phyloP scores from a whole-genome alignment of 1,284 basidiomycete genomes.

The Phellinidium pouzarii region DNA sequence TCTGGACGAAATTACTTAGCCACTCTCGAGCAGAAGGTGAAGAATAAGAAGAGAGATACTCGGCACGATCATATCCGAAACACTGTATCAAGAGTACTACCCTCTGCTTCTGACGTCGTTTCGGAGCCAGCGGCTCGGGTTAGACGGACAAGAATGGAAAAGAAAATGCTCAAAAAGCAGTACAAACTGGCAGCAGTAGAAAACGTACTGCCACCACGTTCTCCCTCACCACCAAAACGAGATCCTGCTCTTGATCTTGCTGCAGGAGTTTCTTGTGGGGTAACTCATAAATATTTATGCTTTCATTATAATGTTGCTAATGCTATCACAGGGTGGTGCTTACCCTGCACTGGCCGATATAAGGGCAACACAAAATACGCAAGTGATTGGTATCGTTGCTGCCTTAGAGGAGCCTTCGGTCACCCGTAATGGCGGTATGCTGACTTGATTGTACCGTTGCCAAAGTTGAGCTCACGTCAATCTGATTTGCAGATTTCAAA shows the following conservation, averaged over 20 bases:
- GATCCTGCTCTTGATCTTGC: conserved; percentile 13
- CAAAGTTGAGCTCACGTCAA: neutral
- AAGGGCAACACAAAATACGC: neutral
- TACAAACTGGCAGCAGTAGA: neutral
- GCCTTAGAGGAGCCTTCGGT: neutral
- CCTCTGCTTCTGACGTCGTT: neutral
- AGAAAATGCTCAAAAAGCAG: neutral
- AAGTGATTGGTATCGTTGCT: conserved; percentile 14
- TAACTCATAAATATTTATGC: neutral
- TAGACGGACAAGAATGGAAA: neutral
- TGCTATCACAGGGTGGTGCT: neutral
- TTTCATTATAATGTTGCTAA: neutral
- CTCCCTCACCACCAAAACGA: conserved; percentile 12
- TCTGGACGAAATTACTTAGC: neutral
- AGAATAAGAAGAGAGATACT: conserved; percentile 12
- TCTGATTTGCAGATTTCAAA: conserved; percentile 2
- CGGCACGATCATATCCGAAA: conserved; percentile 1
- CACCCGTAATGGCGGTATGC: conserved; percentile 10
- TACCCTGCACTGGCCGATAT: conserved; percentile 9
- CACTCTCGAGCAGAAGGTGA: neutral
- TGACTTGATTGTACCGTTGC: neutral
- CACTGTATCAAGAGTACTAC: neutral
- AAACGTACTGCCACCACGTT: neutral
- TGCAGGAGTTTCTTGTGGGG: conserved; percentile 5
- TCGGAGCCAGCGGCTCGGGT: neutral